Evolutionary conservation across 768 basidiomycete species (phyloP).

Genomic region (Lentinula guzmanii): DNA sequence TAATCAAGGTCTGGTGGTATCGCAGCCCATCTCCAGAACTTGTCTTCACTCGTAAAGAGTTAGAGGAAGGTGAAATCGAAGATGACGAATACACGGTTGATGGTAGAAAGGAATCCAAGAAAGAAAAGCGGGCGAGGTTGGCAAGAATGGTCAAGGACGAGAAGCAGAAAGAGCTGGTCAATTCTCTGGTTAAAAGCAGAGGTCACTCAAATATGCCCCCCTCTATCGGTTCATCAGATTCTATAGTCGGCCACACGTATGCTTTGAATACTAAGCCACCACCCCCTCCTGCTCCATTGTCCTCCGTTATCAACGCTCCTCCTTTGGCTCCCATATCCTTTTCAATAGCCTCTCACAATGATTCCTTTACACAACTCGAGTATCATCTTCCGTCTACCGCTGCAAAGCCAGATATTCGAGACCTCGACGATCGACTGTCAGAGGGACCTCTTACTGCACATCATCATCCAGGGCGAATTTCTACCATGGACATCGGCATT

Average conservation of each 20-base stretch:
- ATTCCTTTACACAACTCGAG: background rate
- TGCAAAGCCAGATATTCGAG: background rate
- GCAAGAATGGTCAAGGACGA: constrained; percentile 10
- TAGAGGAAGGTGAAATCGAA: constrained; percentile 46
- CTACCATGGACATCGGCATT: too few relatives aligned
- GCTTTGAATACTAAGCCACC: background rate
- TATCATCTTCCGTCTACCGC: background rate
- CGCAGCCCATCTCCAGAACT: constrained; percentile 21
- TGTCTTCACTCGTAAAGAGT: constrained; percentile 28
- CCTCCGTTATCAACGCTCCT: background rate
- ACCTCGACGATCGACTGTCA: background rate
- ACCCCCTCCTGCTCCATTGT: background rate
- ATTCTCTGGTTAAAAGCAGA: constrained; percentile 1
- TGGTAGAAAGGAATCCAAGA: constrained; percentile 24
- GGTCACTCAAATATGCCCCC: background rate
- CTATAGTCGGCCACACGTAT: background rate
- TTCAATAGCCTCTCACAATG: background rate
- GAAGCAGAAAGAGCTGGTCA: constrained; percentile 3
- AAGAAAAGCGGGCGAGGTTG: constrained; percentile 21
- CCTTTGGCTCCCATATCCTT: background rate
- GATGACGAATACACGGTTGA: constrained; percentile 20
- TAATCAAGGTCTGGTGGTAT: constrained; percentile 47
- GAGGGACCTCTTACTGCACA: too few relatives aligned
- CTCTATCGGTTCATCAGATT: background rate
- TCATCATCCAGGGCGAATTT: too few relatives aligned